These are phyloP conservation scores for Fraxinus americana DNA, from an alignment of 257 asterid genomes.

Conservation along the genomic window DNA sequence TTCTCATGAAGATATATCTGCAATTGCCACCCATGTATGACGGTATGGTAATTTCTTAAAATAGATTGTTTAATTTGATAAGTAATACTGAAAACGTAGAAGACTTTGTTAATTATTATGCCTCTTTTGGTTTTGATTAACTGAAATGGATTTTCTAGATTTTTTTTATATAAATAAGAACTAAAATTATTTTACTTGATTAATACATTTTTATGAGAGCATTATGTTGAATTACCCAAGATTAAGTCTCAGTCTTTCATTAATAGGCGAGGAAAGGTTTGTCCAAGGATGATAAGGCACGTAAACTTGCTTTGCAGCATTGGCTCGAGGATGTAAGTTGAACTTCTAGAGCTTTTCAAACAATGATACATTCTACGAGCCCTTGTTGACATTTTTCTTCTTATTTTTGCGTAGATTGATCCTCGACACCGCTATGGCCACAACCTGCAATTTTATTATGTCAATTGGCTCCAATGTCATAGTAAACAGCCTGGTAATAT, in stretches of 20 bases:
- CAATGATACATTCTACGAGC: background rate
- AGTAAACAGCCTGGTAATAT: slow-evolving; percentile 76
- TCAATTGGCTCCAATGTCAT: slow-evolving; percentile 70
- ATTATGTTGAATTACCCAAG: background rate
- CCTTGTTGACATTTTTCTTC: background rate
- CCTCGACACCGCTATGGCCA: slow-evolving; percentile 89
- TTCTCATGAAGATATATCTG: too few species aligned
- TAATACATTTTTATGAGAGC: background rate
- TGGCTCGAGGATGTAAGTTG: slow-evolving; percentile 93
- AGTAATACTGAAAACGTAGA: too few species aligned
- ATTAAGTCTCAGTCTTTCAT: background rate
- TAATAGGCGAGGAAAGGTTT: slow-evolving; percentile 78
- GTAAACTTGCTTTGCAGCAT: slow-evolving; percentile 86
- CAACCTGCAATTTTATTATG: slow-evolving; percentile 75
- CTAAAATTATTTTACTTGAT: too few species aligned
- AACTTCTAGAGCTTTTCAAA: background rate
- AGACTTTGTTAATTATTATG: too few species aligned
- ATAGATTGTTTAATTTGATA: too few species aligned
- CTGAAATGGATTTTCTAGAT: too few species aligned
- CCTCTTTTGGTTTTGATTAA: too few species aligned
- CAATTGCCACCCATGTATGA: too few species aligned
- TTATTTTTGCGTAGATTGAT: slow-evolving; percentile 53
- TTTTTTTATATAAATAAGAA: too few species aligned
- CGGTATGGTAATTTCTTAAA: too few species aligned
- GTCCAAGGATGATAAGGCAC: slow-evolving; percentile 74